Evolutionary conservation across 192 early-diverging fungal genomes (phyloP).

Genomic region (Piromyces sp.): DNA sequence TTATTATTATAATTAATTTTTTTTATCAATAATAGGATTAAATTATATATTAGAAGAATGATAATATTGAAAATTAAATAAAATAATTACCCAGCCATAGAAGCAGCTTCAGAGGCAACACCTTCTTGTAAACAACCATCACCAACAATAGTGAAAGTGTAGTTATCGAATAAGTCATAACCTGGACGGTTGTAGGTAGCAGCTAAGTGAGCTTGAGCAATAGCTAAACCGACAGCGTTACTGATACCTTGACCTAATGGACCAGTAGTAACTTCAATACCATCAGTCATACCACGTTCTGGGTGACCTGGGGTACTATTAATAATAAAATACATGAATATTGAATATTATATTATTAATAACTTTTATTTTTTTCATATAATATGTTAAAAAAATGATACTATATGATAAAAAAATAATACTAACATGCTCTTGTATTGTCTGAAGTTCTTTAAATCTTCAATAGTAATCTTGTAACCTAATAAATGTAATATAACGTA

Average conservation of each 20-base stretch:
- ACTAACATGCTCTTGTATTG: conserved; percentile 61
- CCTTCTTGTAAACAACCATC: conserved; percentile 99
- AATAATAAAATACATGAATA: conserved; percentile 1
- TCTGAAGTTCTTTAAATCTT: conserved; percentile 83
- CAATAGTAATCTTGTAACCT: conserved; percentile 75
- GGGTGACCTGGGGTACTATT: conserved; percentile 89
- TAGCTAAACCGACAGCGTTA: conserved; percentile 83
- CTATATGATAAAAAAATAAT: not conserved
- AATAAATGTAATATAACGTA: conserved; percentile 77
- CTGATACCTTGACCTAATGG: conserved; percentile 85
- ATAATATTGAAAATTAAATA: no score
- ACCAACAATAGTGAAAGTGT: conserved; percentile 66
- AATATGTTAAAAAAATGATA: not conserved
- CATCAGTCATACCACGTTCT: conserved; percentile 60
- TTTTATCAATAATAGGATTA: no score
- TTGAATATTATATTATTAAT: not conserved
- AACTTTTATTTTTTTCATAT: not conserved
- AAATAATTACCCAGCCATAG: conserved; percentile 61
- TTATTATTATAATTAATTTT: no score
- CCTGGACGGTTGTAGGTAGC: conserved; percentile 83
- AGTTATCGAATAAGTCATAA: conserved; percentile 71
- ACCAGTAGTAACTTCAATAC: conserved; percentile 93
- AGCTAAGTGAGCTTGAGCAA: conserved; percentile 69
- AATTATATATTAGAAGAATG: no score
- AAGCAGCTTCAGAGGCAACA: conserved; percentile 75